These are phyloP conservation scores for Coleophoma eucalyptorum DNA, from an alignment of 2,329 filamentous ascomycete species.

Conservation along the genomic window DNA sequence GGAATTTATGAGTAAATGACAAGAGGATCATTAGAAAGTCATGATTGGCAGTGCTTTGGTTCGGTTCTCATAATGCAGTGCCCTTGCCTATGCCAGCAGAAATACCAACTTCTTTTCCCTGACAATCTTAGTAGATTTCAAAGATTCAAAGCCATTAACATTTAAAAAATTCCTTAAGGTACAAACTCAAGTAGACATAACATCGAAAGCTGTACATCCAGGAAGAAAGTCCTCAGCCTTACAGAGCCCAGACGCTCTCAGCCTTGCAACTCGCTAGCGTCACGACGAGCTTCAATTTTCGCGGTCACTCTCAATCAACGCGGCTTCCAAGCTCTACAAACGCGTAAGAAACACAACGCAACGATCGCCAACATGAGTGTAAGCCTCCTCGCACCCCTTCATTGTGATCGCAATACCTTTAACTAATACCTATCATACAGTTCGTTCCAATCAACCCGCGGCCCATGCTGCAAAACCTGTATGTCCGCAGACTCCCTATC, in stretches of 20 bases:
- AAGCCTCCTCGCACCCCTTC: slow-evolving; percentile 8
- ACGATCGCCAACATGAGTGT: slow-evolving; percentile 32
- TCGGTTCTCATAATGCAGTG: too few relatives aligned
- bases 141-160: too few relatives aligned
- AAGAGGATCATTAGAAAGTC: too few relatives aligned
- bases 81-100: too few relatives aligned
- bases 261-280: slow-evolving; percentile 11
- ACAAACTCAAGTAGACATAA: too few relatives aligned
- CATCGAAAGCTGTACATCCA: too few relatives aligned
- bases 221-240: too few relatives aligned
- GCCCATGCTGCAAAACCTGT: slow-evolving; percentile 92
- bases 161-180: too few relatives aligned
- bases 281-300: slow-evolving; percentile 6
- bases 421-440: slow-evolving; percentile 34
- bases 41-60: too few relatives aligned
- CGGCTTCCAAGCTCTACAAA: slow-evolving; percentile 11
- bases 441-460: slow-evolving; percentile 96
- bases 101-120: too few relatives aligned
- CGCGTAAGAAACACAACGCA: slow-evolving; percentile 8
- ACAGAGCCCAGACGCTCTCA: neutral
- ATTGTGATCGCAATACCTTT: neutral
- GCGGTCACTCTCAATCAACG: slow-evolving; percentile 11
- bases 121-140: too few relatives aligned
- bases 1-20: too few relatives aligned
- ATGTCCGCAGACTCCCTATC: slow-evolving; percentile 33